phyloP scores from a whole-genome alignment of 768 basidiomycete species.

The Phaeolepiota aurea region DNA sequence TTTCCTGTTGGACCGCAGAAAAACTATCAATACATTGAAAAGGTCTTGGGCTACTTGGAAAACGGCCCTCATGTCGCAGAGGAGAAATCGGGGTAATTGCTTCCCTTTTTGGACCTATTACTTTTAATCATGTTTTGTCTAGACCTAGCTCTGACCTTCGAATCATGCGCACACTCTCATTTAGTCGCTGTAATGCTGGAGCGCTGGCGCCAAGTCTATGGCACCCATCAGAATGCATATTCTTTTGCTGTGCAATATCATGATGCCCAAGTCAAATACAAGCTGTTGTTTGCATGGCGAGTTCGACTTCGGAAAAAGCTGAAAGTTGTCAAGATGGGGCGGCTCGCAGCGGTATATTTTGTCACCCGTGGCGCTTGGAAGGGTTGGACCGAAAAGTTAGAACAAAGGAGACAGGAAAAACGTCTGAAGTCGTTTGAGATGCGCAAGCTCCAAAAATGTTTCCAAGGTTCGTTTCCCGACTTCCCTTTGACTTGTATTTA shows the following conservation, averaged over 20 bases:
- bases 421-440: slow-evolving; percentile 35
- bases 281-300: slow-evolving; percentile 46
- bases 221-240: slow-evolving; percentile 36
- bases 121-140: slow-evolving; percentile 4
- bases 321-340: slow-evolving; percentile 45
- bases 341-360: slow-evolving; percentile 44
- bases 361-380: slow-evolving; percentile 37
- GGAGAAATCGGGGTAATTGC: slow-evolving; percentile 35
- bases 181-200: slow-evolving; percentile 25
- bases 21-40: slow-evolving; percentile 33
- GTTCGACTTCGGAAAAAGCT: slow-evolving; percentile 39
- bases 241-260: slow-evolving; percentile 44
- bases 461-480: neutral
- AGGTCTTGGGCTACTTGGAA: slow-evolving; percentile 44
- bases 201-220: slow-evolving; percentile 36
- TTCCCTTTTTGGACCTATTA: slow-evolving; percentile 2
- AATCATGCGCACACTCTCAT: slow-evolving; percentile 32
- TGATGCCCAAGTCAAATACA: slow-evolving; percentile 27
- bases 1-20: slow-evolving; percentile 45
- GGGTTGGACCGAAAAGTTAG: slow-evolving; percentile 37
- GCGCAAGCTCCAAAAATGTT: slow-evolving; percentile 15
- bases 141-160: slow-evolving; percentile 47
- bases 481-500: neutral
- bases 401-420: slow-evolving; percentile 33
- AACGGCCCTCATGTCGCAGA: slow-evolving; percentile 27